A percentile compares a stretch with the other conserved stretches of the same genome.
Conservation (phyloP, 768 basidiomycete genomes). For the Leccinum obscurum region DNA sequence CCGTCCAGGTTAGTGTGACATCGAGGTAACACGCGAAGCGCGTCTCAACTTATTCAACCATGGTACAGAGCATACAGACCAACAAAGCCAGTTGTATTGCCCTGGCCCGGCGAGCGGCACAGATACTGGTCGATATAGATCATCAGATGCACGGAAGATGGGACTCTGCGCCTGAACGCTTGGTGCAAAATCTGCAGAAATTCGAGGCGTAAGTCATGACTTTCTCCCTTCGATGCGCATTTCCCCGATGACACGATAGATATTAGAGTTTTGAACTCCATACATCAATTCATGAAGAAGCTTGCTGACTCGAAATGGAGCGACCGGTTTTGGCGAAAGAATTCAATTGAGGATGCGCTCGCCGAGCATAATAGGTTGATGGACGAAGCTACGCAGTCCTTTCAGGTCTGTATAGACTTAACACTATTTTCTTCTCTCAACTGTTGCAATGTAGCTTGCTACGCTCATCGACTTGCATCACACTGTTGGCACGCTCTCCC, state of each 20-base stretch:
- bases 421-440: background rate
- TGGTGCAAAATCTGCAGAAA: conserved; percentile 40
- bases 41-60: background rate
- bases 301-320: conserved; percentile 44
- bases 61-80: conserved; percentile 29
- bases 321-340: conserved; percentile 41
- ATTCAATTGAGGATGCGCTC: conserved; percentile 41
- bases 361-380: conserved; percentile 34
- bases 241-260: background rate
- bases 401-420: conserved; percentile 37
- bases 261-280: conserved; percentile 39
- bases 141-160: conserved; percentile 47
- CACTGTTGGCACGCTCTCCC: conserved; percentile 31
- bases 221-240: too few relatives aligned
- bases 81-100: conserved; percentile 43
- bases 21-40: background rate
- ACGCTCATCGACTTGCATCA: conserved; percentile 50
- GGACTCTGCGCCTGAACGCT: conserved; percentile 41
- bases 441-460: conserved; percentile 36
- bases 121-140: conserved; percentile 43
- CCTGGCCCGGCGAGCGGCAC: conserved; percentile 41
- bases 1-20: conserved; percentile 39
- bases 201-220: conserved; percentile 39
- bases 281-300: conserved; percentile 40
- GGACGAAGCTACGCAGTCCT: conserved; percentile 47